Evolutionary conservation across 1,139 yeast genomes (phyloP).

Genomic region (Blastobotrys aristatus): DNA sequence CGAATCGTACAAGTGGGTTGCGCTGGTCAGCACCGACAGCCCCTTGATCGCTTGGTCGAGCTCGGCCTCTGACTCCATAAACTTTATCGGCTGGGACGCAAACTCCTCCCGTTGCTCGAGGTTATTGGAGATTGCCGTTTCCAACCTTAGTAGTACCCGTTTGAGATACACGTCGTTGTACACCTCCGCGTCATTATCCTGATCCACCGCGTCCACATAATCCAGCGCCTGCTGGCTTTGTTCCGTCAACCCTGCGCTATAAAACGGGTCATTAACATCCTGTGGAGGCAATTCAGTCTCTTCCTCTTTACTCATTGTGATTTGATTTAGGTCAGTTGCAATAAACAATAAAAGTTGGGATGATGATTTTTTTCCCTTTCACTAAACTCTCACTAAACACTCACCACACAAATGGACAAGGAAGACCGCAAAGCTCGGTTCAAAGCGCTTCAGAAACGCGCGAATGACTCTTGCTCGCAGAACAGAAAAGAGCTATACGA

Average conservation of each 20-base stretch:
- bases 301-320: no score
- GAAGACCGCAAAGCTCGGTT: slow-evolving; percentile 17
- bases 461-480: slow-evolving; percentile 31
- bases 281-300: no score
- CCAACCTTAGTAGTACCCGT: slow-evolving; percentile 25
- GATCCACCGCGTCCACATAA: slow-evolving; percentile 21
- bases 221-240: background rate
- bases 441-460: slow-evolving; percentile 20
- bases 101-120: slow-evolving; percentile 29
- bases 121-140: slow-evolving; percentile 29
- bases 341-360: no score
- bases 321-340: no score
- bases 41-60: slow-evolving; percentile 28
- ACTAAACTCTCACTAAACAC: background rate
- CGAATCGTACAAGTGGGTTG: background rate
- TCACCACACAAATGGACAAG: background rate
- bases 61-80: slow-evolving; percentile 30
- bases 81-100: slow-evolving; percentile 35
- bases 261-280: no score
- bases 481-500: slow-evolving; percentile 42
- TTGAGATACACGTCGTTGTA: slow-evolving; percentile 24
- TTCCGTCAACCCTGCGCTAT: background rate
- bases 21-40: background rate
- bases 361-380: slow-evolving; percentile 1
- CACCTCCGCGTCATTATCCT: slow-evolving; percentile 22